These are phyloP conservation scores for Pyrenula massariospora DNA, from an alignment of 495 filamentous ascomycete species.

Conservation along the genomic window DNA sequence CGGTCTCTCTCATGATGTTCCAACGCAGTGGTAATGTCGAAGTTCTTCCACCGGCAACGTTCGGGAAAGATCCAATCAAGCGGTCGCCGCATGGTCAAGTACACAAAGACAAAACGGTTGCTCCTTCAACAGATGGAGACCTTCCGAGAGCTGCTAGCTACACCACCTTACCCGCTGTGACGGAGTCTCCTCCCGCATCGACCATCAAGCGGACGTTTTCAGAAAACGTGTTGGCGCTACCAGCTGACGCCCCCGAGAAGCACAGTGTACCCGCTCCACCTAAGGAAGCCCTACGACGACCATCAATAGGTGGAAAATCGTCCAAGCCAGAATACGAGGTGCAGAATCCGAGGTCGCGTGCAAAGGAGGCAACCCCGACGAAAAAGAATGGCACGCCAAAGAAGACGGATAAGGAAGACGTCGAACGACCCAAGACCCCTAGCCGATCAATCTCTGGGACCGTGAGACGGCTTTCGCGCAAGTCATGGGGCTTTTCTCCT, in stretches of 20 bases:
- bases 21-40: not conserved
- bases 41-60: not conserved
- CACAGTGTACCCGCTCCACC: not conserved
- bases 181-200: not conserved
- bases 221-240: constrained; percentile 9
- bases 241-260: not conserved
- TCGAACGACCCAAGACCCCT: constrained; percentile 24
- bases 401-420: constrained; percentile 22
- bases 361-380: constrained; percentile 22
- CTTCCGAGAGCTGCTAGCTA: constrained; percentile 10
- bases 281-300: not conserved
- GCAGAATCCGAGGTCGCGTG: not conserved
- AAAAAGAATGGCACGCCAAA: constrained; percentile 23
- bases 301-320: not conserved
- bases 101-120: not conserved
- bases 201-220: constrained; percentile 9
- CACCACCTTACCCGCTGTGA: constrained; percentile 4
- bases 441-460: constrained; percentile 47
- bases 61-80: not conserved
- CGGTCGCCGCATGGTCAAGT: not conserved
- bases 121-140: not conserved
- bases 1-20: not conserved
- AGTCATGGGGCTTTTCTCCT: constrained; percentile 55
- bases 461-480: constrained; percentile 52
- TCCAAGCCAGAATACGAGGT: not conserved